Evolutionary conservation across 1,284 basidiomycete species (phyloP), one percentile per base, ranked within the genome.

Genomic region (Tilletia caries): DNA sequence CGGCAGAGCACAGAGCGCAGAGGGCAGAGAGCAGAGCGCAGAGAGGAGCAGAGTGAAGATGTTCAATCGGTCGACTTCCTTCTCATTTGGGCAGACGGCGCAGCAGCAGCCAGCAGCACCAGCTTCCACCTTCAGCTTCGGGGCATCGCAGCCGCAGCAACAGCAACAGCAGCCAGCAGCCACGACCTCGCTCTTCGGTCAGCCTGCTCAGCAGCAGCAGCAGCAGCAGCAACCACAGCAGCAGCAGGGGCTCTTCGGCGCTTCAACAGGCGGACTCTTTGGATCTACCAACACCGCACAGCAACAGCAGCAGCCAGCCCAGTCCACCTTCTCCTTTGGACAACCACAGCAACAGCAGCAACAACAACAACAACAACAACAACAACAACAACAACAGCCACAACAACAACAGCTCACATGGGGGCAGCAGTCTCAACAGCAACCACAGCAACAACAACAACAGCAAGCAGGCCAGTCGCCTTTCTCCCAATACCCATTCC

Each of bases 401-500:
- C 70, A 68, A 25, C 68, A 71, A n/a, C 68, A 71, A 29, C 48
- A 25, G 52, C 67, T 64, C 23, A 70, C 54, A 20, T 23, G 29
- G 65, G 70, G 71, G 25, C 41, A 48, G 25, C 70, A 71, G 48
- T 65, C 60, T 25, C 71, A 70, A 32, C 68, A 69, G 23, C 70
- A 72, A 32, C 65, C 13, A 58, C 29, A 23, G 13, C 46, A 60
- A 37, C 18, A 20, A 12, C 23, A 32, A 25, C 66, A 33, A 8
- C 20, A 20, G 25, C 23, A 23, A 23, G 46, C 65, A 1, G 65
- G 68, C 4, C 25, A 68, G 13, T 76, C 75, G 10, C 80, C 77
- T 0, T 79, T 83, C 34, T 23, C 70, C 3, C 74, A 74, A 10
- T 72, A 76, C 68, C 71, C 72, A 0, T 83, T 75, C 70, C 76